Percentiles rank a stretch among this genome's conserved stretches.
These are phyloP conservation scores for Cercis canadensis DNA, from an alignment of 306 rosid genomes.

Conservation along the genomic window DNA sequence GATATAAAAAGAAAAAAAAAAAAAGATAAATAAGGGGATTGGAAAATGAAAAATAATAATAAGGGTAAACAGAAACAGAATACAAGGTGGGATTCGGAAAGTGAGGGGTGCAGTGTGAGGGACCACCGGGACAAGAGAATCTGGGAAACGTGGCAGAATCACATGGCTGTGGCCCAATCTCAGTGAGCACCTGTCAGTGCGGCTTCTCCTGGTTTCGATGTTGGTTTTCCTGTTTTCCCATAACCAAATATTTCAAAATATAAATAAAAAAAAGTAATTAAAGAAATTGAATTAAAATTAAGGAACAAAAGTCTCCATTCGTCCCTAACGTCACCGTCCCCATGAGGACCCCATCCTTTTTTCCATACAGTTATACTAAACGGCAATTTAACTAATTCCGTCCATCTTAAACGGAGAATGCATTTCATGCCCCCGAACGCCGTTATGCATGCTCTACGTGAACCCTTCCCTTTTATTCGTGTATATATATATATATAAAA, in stretches of 20 bases:
- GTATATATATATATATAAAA: not conserved
- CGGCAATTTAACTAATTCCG: not conserved
- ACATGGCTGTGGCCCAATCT: not conserved
- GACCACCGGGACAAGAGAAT: not conserved
- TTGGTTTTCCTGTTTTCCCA: too few relatives aligned
- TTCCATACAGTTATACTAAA: not conserved
- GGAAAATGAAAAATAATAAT: too few relatives aligned
- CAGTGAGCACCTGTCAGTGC: not conserved
- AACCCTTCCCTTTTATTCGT: not conserved
- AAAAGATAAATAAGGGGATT: too few relatives aligned
- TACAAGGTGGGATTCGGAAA: conserved; percentile 1
- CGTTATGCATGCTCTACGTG: not conserved
- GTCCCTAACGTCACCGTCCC: conserved; percentile 20
- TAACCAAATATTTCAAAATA: not conserved
- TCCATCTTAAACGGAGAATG: too few relatives aligned
- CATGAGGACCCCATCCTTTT: not conserved
- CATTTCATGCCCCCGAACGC: too few relatives aligned
- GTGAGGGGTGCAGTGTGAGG: conserved; percentile 38
- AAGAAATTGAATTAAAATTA: not conserved
- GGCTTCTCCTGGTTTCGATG: conserved; percentile 5
- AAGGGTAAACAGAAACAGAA: too few relatives aligned
- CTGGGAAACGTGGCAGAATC: not conserved
- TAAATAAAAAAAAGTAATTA: not conserved
- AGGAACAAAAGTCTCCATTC: not conserved
- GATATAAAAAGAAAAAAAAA: too few relatives aligned